Percentiles rank a stretch among this genome's conserved stretches.
phyloP scores from a whole-genome alignment of 2,329 filamentous ascomycete genomes.

The Ophiostoma ips region DNA sequence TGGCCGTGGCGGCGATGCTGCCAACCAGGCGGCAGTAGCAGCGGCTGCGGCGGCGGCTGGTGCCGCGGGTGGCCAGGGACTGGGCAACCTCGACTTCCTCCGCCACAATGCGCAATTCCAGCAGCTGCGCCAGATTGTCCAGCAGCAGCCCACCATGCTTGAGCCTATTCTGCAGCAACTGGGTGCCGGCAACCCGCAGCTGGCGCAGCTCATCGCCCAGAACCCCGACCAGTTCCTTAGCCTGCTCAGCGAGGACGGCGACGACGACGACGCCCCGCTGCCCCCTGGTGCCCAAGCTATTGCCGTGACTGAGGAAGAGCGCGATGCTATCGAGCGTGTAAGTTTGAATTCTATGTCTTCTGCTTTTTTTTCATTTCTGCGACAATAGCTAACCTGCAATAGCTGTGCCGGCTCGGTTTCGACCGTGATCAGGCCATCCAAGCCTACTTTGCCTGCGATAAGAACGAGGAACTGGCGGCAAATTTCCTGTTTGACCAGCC shows the following conservation, averaged over 20 bases:
- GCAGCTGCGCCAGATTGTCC: slow-evolving; percentile 90
- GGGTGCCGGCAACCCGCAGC: slow-evolving; percentile 82
- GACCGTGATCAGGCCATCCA: slow-evolving; percentile 88
- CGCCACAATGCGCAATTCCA: slow-evolving; percentile 96
- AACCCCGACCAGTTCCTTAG: slow-evolving; percentile 90
- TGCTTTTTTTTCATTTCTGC: slow-evolving; percentile 12
- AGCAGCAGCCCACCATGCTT: slow-evolving; percentile 96
- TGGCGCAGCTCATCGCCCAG: slow-evolving; percentile 80
- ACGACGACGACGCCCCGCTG: slow-evolving; percentile 61
- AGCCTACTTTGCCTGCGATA: slow-evolving; percentile 98
- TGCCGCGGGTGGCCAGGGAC: slow-evolving; percentile 34
- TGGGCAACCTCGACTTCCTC: slow-evolving; percentile 81
- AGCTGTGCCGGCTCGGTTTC: slow-evolving; percentile 90
- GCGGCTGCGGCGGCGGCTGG: slow-evolving; percentile 30
- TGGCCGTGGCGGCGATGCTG: slow-evolving; percentile 26
- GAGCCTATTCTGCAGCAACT: slow-evolving; percentile 96
- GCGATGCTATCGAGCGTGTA: slow-evolving; percentile 92
- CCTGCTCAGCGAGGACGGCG: slow-evolving; percentile 74
- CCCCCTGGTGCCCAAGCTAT: slow-evolving; percentile 84
- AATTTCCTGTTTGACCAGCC: slow-evolving; percentile 98
- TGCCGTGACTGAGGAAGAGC: slow-evolving; percentile 86
- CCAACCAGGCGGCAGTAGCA: slow-evolving; percentile 25
- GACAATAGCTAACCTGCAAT: background rate
- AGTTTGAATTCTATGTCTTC: slow-evolving; percentile 17
- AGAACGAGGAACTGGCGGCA: slow-evolving; percentile 95